These are phyloP conservation scores for Aspergillus brunneoviolaceus DNA, from an alignment of 2,329 filamentous ascomycete species.

Conservation along the genomic window DNA sequence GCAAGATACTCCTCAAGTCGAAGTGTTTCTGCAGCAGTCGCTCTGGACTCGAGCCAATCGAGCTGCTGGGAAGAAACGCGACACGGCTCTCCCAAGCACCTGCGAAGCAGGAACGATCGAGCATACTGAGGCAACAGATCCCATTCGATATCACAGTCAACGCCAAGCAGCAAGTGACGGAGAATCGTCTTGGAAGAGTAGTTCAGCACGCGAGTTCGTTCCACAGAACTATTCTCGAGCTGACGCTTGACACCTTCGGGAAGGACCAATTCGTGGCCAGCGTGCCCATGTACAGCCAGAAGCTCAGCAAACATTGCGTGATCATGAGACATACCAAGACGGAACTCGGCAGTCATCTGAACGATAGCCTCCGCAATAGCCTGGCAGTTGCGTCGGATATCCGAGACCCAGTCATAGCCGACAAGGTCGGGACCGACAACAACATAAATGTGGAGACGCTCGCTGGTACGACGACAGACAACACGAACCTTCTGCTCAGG, in stretches of 20 bases:
- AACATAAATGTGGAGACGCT: constrained; percentile 27
- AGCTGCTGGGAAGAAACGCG: constrained; percentile 41
- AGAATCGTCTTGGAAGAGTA: constrained; percentile 14
- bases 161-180: constrained; percentile 14
- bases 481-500: constrained; percentile 14
- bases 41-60: constrained; percentile 42
- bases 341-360: constrained; percentile 34
- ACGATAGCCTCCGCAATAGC: constrained; percentile 38
- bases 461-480: constrained; percentile 15
- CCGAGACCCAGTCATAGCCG: constrained; percentile 24
- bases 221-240: constrained; percentile 29
- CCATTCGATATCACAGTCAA: constrained; percentile 18
- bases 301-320: constrained; percentile 33
- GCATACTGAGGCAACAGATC: constrained; percentile 10
- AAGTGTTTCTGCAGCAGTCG: constrained; percentile 31
- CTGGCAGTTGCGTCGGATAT: constrained; percentile 33
- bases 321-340: constrained; percentile 34
- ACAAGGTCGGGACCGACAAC: constrained; percentile 25
- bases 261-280: constrained; percentile 26
- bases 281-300: constrained; percentile 27
- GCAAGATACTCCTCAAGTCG: constrained; percentile 45
- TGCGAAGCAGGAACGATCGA: constrained; percentile 30
- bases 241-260: constrained; percentile 20
- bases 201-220: constrained; percentile 25
- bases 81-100: constrained; percentile 45